Percentiles rank a stretch among this genome's conserved stretches.
Conservation (phyloP, 345 rosid genomes). For the Psidium friedrichsthalianum region DNA sequence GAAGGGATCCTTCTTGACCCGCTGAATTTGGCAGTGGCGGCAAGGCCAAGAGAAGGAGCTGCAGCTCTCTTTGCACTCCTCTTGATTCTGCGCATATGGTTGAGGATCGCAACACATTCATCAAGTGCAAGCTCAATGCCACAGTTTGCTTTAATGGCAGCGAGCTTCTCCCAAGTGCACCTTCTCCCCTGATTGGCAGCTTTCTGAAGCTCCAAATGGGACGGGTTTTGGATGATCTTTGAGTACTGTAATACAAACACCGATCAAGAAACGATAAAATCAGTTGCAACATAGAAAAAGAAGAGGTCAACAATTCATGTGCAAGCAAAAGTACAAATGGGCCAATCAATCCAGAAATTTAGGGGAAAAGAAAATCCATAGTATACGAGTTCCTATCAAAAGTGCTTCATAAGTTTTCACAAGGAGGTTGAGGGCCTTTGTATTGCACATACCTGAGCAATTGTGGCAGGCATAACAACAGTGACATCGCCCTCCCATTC, state of each 20-base stretch:
- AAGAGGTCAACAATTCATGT: background rate
- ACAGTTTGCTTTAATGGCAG: constrained; percentile 93
- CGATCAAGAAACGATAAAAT: background rate
- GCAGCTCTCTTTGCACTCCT: constrained; percentile 95
- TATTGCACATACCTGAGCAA: constrained; percentile 60
- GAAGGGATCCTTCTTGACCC: constrained; percentile 93
- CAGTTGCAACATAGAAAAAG: background rate
- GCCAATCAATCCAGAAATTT: background rate
- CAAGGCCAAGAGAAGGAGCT: constrained; percentile 41
- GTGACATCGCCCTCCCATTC: constrained; percentile 99
- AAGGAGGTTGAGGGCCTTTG: background rate
- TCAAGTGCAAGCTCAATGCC: constrained; percentile 96
- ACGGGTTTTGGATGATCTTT: constrained; percentile 84
- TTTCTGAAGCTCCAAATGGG: constrained; percentile 63
- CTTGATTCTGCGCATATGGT: constrained; percentile 93
- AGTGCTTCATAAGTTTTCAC: background rate
- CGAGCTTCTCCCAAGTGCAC: constrained; percentile 98
- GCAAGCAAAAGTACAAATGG: background rate
- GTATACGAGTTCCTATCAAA: background rate
- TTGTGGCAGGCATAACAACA: constrained; percentile 97
- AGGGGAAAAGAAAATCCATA: background rate
- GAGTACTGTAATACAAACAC: constrained; percentile 35
- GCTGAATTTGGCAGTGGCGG: constrained; percentile 43
- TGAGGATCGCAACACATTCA: constrained; percentile 77
- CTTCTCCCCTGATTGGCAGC: constrained; percentile 93